A percentile compares a stretch with the other conserved stretches of the same genome.
phyloP scores from a whole-genome alignment of 2,329 filamentous ascomycete species.

The Eutypa lata region DNA sequence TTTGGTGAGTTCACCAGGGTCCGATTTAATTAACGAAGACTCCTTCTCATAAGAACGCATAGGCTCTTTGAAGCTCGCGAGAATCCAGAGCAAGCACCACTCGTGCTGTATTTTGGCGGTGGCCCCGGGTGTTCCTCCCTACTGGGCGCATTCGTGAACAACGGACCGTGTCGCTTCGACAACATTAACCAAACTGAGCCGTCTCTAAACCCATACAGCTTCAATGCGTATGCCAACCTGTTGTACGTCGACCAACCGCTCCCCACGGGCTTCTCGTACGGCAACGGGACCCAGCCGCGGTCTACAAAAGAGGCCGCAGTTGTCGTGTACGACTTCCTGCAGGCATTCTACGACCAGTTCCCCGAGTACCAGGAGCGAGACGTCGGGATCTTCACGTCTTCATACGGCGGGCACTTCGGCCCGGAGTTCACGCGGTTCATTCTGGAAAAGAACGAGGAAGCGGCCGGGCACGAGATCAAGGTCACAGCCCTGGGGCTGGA shows the following conservation, averaged over 20 bases:
- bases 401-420: conserved; percentile 58
- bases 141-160: conserved; percentile 39
- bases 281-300: conserved; percentile 24
- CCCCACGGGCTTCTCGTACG: conserved; percentile 40
- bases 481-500: conserved; percentile 31
- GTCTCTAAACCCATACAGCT: conserved; percentile 40
- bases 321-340: conserved; percentile 54
- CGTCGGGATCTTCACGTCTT: conserved; percentile 51
- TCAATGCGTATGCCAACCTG: conserved; percentile 42
- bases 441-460: conserved; percentile 46
- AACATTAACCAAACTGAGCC: conserved; percentile 30
- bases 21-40: too few species aligned
- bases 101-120: conserved; percentile 36
- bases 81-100: conserved; percentile 27
- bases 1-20: conserved; percentile 29
- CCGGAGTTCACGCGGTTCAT: conserved; percentile 55
- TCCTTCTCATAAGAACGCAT: too few species aligned
- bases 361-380: conserved; percentile 59
- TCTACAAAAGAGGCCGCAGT: conserved; percentile 44
- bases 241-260: conserved; percentile 37
- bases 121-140: conserved; percentile 38
- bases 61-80: conserved; percentile 35
- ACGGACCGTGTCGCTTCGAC: conserved; percentile 42
- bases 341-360: conserved; percentile 62
- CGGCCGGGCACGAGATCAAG: conserved; percentile 30